Conservation (phyloP, 495 filamentous ascomycete species). For the Hyaloscypha finlandica region DNA sequence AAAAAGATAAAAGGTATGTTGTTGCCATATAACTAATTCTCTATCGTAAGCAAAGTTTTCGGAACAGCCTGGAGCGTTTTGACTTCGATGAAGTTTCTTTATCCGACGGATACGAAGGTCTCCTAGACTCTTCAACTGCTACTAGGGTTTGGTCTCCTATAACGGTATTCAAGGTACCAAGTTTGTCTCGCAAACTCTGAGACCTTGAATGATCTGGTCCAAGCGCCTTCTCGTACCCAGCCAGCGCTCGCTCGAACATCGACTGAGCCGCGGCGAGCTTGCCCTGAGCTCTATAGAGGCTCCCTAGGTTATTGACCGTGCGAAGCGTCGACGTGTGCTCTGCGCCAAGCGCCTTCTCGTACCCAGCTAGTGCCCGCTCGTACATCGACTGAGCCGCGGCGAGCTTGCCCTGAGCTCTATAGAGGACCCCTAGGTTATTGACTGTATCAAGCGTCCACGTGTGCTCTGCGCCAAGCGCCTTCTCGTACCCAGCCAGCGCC, state of each 20-base stretch:
- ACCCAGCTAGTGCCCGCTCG: slow-evolving; percentile 34
- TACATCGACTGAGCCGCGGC: slow-evolving; percentile 29
- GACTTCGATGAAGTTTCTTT: no score
- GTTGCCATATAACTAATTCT: no score
- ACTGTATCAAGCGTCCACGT: slow-evolving; percentile 38
- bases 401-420: slow-evolving; percentile 26
- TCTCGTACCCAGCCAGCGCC: slow-evolving; percentile 34
- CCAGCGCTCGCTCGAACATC: slow-evolving; percentile 35
- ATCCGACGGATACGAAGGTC: no score
- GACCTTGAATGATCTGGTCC: no score
- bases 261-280: slow-evolving; percentile 19
- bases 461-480: slow-evolving; percentile 34
- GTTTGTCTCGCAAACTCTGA: no score
- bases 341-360: slow-evolving; percentile 40
- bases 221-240: slow-evolving; percentile 39
- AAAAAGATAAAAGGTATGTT: no score
- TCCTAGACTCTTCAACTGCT: no score
- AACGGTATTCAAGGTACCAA: no score
- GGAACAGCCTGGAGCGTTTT: no score
- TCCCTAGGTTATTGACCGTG: slow-evolving; percentile 29
- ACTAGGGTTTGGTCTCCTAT: no score
- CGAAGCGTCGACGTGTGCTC: slow-evolving; percentile 41
- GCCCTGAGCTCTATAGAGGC: slow-evolving; percentile 19
- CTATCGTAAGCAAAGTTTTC: no score
- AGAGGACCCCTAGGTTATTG: slow-evolving; percentile 21